Conservation (phyloP, 2,329 filamentous ascomycete species). For the Simplicillium sp. region DNA sequence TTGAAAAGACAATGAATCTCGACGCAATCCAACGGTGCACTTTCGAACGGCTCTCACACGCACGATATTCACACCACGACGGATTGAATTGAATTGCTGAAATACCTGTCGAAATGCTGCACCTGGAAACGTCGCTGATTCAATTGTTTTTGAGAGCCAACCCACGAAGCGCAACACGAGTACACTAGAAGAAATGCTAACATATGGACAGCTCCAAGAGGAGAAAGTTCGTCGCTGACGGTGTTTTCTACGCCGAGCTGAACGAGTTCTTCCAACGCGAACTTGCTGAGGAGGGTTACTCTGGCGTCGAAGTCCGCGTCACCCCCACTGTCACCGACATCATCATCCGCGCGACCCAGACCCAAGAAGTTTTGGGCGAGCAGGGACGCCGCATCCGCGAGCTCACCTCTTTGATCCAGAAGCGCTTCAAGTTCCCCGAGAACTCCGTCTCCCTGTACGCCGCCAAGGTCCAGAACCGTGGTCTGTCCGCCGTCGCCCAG, state of each 20-base stretch:
- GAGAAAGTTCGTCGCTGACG: constrained; percentile 93
- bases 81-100: too few species aligned
- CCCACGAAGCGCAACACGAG: neutral
- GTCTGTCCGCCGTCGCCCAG: constrained; percentile 98
- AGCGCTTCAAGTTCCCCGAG: constrained; percentile 99
- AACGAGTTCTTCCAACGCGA: constrained; percentile 99
- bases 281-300: constrained; percentile 99
- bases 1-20: neutral
- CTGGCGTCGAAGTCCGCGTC: constrained; percentile 98
- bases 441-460: constrained; percentile 99
- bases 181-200: constrained; percentile 1
- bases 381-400: constrained; percentile 99
- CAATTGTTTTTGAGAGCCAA: neutral
- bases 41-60: neutral
- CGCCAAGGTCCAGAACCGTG: constrained; percentile 99
- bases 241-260: constrained; percentile 99
- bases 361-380: constrained; percentile 99
- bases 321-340: constrained; percentile 99
- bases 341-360: constrained; percentile 99
- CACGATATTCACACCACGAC: neutral
- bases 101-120: neutral
- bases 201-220: constrained; percentile 62
- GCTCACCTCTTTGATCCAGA: constrained; percentile 99
- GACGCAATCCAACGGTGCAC: too few species aligned
- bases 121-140: too few species aligned